Base-by-base conservation (phyloP, 176 grass and related monocot species). In the Alopecurus myosuroides region DNA sequence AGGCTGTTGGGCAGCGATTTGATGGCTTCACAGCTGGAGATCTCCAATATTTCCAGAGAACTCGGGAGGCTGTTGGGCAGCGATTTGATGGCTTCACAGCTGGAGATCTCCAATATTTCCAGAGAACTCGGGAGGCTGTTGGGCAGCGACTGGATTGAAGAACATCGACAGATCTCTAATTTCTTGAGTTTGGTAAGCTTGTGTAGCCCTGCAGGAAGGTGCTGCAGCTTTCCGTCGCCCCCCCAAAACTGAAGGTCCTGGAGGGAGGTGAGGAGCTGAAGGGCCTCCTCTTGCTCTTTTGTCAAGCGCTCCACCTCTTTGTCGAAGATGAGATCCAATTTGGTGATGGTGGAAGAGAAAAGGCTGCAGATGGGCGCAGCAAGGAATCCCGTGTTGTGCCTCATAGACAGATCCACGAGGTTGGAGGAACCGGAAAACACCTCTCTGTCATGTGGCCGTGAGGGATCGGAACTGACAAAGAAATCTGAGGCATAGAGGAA, bases 11-110 rank as follows among this genome's bases (percentile, higher is more conserved):
- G 62, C 30, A 65, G 62, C 30, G 29, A 19, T 7, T 65, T 20
- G 15, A 35, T 0, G 29, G 6, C 2, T 0, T 0, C 0, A 4
- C 4, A 30, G 7, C 0, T 0, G 0, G 0, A 0, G n/a, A 78
- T 41, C 2, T 0, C 0, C n/a, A 66, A 20, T 35, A 0, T 58
- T 5, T 58, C 22, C 3, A 58, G 56, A 58, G 22, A 18, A 19
- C 7, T 33, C 6, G 63, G 63, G 18, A 67, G 63, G 63, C 31
- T 35, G 14, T 35, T 62, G 58, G 58, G 62, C 30, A 65, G 62
- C 30, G 29, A 19, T 7, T 65, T 20, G 15, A 35, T 0, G 29
- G 6, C 2, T 0, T 0, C 0, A 4, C 4, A 30, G 7, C 0
- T 0, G 1, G 6, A 0, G 12, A 46, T 75, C 15, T 20, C 5